phyloP scores from a whole-genome alignment of 2,329 filamentous ascomycete species.

The Sarocladium brachiariae region DNA sequence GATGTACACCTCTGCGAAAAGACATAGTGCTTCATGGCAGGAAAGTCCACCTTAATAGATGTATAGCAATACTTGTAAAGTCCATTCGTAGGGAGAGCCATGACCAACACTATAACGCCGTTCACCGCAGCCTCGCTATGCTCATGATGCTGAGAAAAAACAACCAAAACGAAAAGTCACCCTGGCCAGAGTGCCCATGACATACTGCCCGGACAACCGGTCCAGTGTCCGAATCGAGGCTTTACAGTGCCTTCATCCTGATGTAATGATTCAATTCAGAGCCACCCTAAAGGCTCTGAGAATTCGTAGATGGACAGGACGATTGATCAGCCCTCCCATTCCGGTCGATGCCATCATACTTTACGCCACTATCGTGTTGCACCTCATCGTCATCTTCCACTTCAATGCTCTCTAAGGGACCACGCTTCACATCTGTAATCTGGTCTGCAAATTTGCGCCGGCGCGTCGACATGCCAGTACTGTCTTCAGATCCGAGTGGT shows the following conservation, averaged over 20 bases:
- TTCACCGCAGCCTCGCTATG: not conserved
- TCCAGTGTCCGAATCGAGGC: no score
- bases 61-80: not conserved
- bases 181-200: not conserved
- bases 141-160: not conserved
- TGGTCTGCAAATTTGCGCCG: not conserved
- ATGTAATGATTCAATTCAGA: no score
- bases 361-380: conserved; percentile 12
- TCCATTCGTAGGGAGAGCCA: not conserved
- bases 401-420: not conserved
- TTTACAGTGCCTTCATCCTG: no score
- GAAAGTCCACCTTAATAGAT: no score
- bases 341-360: conserved; percentile 27
- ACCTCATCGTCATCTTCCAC: not conserved
- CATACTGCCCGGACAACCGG: not conserved
- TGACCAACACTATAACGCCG: conserved; percentile 1
- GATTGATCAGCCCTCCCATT: not conserved
- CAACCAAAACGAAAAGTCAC: not conserved
- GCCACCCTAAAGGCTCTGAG: not conserved
- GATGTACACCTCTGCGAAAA: no score
- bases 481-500: no score
- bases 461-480: not conserved
- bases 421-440: not conserved
- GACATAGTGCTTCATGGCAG: no score
- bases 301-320: not conserved